A percentile compares a stretch with the other conserved stretches of the same genome.
Evolutionary conservation across 2,329 filamentous ascomycete species (phyloP).

Genomic region (Parafenestella ontariensis): DNA sequence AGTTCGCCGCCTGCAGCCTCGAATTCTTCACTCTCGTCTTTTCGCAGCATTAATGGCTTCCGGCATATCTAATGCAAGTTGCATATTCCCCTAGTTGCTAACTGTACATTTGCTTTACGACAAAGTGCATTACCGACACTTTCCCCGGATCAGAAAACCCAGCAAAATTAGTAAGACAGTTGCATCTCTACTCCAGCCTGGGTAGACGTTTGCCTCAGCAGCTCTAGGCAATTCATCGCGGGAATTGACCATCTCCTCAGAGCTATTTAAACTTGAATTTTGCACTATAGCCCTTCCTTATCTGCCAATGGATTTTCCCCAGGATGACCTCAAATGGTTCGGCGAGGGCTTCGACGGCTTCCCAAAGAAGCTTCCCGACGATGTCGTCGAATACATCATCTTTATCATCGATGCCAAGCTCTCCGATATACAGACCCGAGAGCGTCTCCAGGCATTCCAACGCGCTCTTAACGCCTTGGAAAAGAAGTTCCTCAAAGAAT

Average conservation of each 20-base stretch:
- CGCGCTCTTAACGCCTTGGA: constrained; percentile 71
- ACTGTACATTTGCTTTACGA: too few relatives aligned
- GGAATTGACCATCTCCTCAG: too few relatives aligned
- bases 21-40: neutral
- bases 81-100: too few relatives aligned
- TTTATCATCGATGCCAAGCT: constrained; percentile 70
- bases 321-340: constrained; percentile 69
- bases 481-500: constrained; percentile 74
- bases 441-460: constrained; percentile 74
- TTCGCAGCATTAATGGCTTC: neutral
- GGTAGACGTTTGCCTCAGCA: too few relatives aligned
- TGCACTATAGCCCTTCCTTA: too few relatives aligned
- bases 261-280: too few relatives aligned
- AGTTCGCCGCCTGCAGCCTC: constrained; percentile 21
- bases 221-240: too few relatives aligned
- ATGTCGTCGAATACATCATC: constrained; percentile 84
- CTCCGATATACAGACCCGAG: constrained; percentile 63
- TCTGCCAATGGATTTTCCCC: constrained; percentile 41
- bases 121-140: too few relatives aligned
- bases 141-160: too few relatives aligned
- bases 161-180: too few relatives aligned
- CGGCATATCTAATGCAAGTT: too few relatives aligned
- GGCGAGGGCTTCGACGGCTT: constrained; percentile 70
- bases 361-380: constrained; percentile 75
- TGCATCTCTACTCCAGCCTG: too few relatives aligned